Base-by-base conservation (phyloP, 805 yeast species). In the Yarrowia porcina region DNA sequence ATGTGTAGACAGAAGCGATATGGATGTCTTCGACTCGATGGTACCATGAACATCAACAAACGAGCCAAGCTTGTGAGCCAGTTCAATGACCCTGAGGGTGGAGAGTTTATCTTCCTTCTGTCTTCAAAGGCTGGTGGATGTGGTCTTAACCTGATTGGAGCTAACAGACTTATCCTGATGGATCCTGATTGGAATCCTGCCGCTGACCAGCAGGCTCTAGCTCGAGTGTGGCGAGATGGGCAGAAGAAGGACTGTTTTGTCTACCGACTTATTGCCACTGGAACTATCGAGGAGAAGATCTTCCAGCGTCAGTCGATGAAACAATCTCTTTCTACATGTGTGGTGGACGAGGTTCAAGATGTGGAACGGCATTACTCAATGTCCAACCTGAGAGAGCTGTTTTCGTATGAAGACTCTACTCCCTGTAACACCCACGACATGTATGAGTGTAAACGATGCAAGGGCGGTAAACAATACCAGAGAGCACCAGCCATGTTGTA, bases 141-240 rank as follows among this genome's bases (percentile, higher is more conserved):
- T 79, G 99, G 99, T 75, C 90, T 94, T 70, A 94, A 94, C 73
- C 81, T 94, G 69, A 93, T 94, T 69, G 99, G 99, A 12, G 99
- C 98, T 2, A 94, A 94, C 68, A 80, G 99, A 66, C 78, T 94
- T 66, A 83, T 94, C 20, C 77, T 94, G 52, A 79, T 94, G 71
- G 99, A 94, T 72, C 88, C 88, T 0, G 99, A 94, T 73, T 94
- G 99, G 99, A 93, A 93, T 70, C 99, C 99, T 0, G 98, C 99
- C 0, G 87, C 97, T 0, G 99, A 93, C 72, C 98, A 94, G 73
- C 99, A 93, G 75, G 98, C 98, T 0, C 79, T 94, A 66, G 98
- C 98, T 0, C 83, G 99, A 74, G 97, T 94, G 5, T 94, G 98
- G 98, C 85, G 99, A 80, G 99, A 94, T 76, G 99, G 99, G 0